Percentiles rank a stretch among this genome's conserved stretches.
Conservation (phyloP, 83 land plant genomes). For the Isoetes engelmannii region DNA sequence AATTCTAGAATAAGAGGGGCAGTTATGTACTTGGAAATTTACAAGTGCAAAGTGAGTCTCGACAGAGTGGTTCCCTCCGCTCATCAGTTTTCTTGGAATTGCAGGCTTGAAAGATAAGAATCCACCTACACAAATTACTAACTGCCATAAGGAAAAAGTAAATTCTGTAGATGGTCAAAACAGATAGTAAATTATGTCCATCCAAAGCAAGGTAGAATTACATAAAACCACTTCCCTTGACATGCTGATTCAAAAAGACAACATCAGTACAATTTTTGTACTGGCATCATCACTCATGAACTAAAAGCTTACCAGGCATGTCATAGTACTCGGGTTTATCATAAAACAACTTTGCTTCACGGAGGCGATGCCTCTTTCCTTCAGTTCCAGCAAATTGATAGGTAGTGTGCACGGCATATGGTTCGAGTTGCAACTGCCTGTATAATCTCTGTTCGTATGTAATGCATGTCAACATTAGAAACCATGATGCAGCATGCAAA, state of each 20-base stretch:
- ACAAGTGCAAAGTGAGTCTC: constrained; percentile 77
- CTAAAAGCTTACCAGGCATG: constrained; percentile 45
- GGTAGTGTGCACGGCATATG: constrained; percentile 96
- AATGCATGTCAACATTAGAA: not conserved
- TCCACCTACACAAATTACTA: constrained; percentile 46
- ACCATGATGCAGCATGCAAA: not conserved
- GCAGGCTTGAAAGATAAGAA: constrained; percentile 67
- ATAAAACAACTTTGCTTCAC: constrained; percentile 82
- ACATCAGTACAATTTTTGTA: no score
- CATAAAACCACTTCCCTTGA: no score
- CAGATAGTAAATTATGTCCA: no score
- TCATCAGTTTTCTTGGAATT: constrained; percentile 61
- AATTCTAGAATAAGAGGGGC: not conserved
- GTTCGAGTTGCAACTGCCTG: constrained; percentile 62
- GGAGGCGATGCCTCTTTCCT: constrained; percentile 83
- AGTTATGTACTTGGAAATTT: constrained; percentile 64
- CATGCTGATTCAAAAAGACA: no score
- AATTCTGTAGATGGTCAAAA: no score
- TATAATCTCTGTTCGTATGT: constrained; percentile 48
- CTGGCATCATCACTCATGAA: no score
- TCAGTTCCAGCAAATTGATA: constrained; percentile 94
- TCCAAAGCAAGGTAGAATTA: no score
- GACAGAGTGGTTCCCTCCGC: constrained; percentile 64
- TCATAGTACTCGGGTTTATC: constrained; percentile 84
- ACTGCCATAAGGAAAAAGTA: no score